Evolutionary conservation across 495 filamentous ascomycete genomes (phyloP), one percentile per base, ranked within the genome.

Genomic region (Aspergillus heteromorphus): DNA sequence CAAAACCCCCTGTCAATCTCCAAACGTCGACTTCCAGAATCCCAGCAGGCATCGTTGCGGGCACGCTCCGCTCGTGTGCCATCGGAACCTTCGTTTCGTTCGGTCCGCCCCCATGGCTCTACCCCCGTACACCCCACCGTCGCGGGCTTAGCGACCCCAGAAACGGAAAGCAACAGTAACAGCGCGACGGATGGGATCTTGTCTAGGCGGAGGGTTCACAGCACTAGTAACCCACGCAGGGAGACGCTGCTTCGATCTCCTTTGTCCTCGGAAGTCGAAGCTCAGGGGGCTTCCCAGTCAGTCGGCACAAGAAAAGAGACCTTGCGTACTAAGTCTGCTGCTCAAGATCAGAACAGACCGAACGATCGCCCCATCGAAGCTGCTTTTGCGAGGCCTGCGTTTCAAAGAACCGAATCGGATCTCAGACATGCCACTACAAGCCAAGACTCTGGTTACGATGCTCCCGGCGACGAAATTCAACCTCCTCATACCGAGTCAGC

Each of bases 1-100:
- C 68, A 68, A n/a, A 62, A 45, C 51, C 54, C 59, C 13, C 62
- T 68, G 13, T 62, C 60, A 17, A 65, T 60, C 25, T 59, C 64
- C 45, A 73, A 73, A 48, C 75, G 74, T 57, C 80, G 83, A 2
- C 78, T 83, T 31, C 70, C 76, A 13, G 84, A 88, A 62, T 69
- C 80, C 41, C 81, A 76, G 25, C 79, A 81, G 45, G 59, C 62
- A 9, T 53, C 60, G n/a, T 61, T 60, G 6, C 71, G 61, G 10
- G 58, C 67, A 8, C 69, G 67, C 45, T 56, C 65, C 43, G 48
- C 54, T 20, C 64, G 70, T 41, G 55, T 68, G 17, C 64, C 71
- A 21, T 74, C 69, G 3, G 73, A 75, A 34, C 65, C 72, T 21
- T 58, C 66, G 1, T 47, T 61, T 27, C 69, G 70, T 36, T 71